A percentile compares a stretch with the other conserved stretches of the same genome.
Evolutionary conservation across 805 yeast species (phyloP).

Genomic region (Tetrapisispora taiwanensis): DNA sequence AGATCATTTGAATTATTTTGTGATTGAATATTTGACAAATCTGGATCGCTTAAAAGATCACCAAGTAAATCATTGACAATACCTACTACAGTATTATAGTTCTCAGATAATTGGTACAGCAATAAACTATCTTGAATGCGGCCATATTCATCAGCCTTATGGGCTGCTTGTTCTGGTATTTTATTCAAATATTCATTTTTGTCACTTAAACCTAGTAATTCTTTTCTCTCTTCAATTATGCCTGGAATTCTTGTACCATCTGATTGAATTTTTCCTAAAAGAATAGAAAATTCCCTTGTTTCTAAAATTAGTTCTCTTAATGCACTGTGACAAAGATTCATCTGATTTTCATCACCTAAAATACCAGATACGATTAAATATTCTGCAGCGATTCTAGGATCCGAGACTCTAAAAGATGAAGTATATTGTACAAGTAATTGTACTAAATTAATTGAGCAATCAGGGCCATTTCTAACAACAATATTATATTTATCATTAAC

Average conservation of each 20-base stretch:
- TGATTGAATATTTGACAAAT: constrained; percentile 46
- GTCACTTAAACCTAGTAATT: constrained; percentile 48
- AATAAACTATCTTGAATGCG: constrained; percentile 75
- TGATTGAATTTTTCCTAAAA: constrained; percentile 70
- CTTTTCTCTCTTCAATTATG: constrained; percentile 67
- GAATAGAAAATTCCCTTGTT: constrained; percentile 70
- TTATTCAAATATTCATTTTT: constrained; percentile 52
- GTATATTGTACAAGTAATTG: constrained; percentile 72
- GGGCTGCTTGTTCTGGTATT: constrained; percentile 79
- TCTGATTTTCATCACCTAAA: constrained; percentile 36
- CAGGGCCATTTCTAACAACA: constrained; percentile 25
- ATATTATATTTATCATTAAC: constrained; percentile 21
- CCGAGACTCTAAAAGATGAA: constrained; percentile 69
- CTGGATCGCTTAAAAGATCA: constrained; percentile 63
- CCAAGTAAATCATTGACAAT: constrained; percentile 70
- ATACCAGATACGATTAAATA: constrained; percentile 66
- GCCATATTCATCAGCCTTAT: constrained; percentile 85
- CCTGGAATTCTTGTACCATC: constrained; percentile 80
- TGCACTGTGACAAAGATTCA: constrained; percentile 60
- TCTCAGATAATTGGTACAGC: constrained; percentile 80
- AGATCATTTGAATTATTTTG: constrained; percentile 33
- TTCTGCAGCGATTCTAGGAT: constrained; percentile 85
- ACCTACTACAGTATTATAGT: constrained; percentile 68
- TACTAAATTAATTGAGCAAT: constrained; percentile 36
- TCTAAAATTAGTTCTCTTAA: constrained; percentile 76